Conservation (phyloP, 2,329 filamentous ascomycete genomes). For the Cercospora citrullina region DNA sequence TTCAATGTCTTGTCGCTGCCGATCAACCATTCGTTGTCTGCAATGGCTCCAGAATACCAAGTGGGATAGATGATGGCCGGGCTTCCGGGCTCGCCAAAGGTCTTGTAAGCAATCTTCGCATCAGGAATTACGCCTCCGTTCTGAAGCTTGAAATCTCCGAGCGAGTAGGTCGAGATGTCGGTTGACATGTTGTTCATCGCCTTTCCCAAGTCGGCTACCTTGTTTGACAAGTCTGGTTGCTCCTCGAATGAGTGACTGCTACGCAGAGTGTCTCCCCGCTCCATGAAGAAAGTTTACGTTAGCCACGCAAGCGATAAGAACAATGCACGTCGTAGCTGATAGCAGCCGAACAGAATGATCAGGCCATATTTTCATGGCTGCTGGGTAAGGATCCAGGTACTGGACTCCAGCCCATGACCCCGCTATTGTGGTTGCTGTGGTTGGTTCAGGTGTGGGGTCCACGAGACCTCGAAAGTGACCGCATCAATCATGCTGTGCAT, state of each 20-base stretch:
- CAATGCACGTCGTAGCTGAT: background rate
- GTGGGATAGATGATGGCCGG: constrained; percentile 74
- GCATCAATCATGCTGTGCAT: background rate
- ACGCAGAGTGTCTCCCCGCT: constrained; percentile 7
- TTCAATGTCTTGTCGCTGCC: constrained; percentile 64
- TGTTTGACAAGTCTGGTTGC: background rate
- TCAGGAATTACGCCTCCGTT: constrained; percentile 61
- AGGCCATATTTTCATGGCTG: constrained; percentile 7
- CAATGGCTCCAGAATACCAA: constrained; percentile 70
- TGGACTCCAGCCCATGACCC: background rate
- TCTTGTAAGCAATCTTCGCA: constrained; percentile 75
- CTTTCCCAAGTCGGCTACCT: constrained; percentile 2
- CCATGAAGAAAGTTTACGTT: background rate
- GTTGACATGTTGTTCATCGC: constrained; percentile 19
- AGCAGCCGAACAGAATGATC: background rate
- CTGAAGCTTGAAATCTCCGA: constrained; percentile 55
- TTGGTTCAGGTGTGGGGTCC: background rate
- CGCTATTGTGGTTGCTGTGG: constrained; percentile 8
- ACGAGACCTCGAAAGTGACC: background rate
- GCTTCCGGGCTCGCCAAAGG: constrained; percentile 62
- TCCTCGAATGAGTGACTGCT: constrained; percentile 12
- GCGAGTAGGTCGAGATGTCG: constrained; percentile 50
- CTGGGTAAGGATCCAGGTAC: background rate
- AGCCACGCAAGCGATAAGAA: background rate
- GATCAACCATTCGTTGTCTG: constrained; percentile 74